phyloP scores from a whole-genome alignment of 2,329 filamentous ascomycete genomes.

The Diaporthe eres region DNA sequence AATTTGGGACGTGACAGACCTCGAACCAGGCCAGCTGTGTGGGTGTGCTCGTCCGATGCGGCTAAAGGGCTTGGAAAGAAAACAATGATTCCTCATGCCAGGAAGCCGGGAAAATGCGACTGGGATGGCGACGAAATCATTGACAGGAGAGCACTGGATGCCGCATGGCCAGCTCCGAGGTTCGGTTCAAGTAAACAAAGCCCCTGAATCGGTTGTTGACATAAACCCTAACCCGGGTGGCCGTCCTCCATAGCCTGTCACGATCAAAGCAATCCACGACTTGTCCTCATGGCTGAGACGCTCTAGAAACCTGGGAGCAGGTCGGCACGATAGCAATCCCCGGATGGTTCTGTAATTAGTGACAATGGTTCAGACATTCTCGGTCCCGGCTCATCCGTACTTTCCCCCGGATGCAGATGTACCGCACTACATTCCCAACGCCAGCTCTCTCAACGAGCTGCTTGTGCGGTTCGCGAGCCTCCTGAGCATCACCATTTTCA shows the following conservation, averaged over 20 bases:
- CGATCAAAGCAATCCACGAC: background rate
- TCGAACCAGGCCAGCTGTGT: background rate
- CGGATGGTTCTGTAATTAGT: background rate
- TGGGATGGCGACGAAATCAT: background rate
- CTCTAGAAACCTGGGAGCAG: too few species aligned
- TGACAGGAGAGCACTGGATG: background rate
- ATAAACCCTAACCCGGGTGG: background rate
- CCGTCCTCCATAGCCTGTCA: background rate
- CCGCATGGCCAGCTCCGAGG: background rate
- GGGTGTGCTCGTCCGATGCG: background rate
- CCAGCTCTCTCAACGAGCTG: slow-evolving; percentile 54
- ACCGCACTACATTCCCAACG: slow-evolving; percentile 62
- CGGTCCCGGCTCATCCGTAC: slow-evolving; percentile 60
- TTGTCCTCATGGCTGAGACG: background rate
- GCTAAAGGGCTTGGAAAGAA: background rate
- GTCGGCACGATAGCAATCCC: background rate
- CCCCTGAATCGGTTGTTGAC: background rate
- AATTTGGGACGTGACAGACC: background rate
- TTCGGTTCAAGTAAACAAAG: background rate
- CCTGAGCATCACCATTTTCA: slow-evolving; percentile 53
- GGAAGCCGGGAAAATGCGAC: background rate
- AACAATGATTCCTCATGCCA: background rate
- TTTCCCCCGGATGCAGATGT: slow-evolving; percentile 61
- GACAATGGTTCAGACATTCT: slow-evolving; percentile 33
- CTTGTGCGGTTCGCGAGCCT: slow-evolving; percentile 55